These are phyloP conservation scores for Begonia masoniana DNA, from an alignment of 306 rosid genomes.

Conservation along the genomic window DNA sequence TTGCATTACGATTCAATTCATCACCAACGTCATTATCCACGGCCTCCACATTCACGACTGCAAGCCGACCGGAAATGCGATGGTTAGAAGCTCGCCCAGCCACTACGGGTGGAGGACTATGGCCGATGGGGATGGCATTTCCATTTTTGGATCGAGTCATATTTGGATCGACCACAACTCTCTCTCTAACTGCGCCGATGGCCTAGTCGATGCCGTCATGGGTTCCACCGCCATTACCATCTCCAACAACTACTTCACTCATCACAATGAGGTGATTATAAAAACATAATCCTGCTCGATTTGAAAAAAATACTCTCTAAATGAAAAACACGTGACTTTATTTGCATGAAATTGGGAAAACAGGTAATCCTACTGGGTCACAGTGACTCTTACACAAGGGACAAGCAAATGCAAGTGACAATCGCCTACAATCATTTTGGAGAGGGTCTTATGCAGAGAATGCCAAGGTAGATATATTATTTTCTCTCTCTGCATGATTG, in stretches of 20 bases:
- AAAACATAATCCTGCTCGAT: background rate
- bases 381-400: slow-evolving; percentile 72
- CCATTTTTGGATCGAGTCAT: slow-evolving; percentile 76
- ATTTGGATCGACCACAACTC: slow-evolving; percentile 93
- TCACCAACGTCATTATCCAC: slow-evolving; percentile 80
- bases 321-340: background rate
- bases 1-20: slow-evolving; percentile 74
- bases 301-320: too few relatives aligned
- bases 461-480: slow-evolving; percentile 69
- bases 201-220: slow-evolving; percentile 83
- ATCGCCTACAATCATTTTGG: slow-evolving; percentile 98
- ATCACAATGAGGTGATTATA: slow-evolving; percentile 67
- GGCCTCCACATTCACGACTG: slow-evolving; percentile 82
- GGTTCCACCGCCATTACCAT: slow-evolving; percentile 89
- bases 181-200: slow-evolving; percentile 73
- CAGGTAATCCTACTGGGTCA: slow-evolving; percentile 94
- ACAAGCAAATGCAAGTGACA: slow-evolving; percentile 95
- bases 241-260: slow-evolving; percentile 84
- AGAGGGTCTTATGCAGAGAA: slow-evolving; percentile 89
- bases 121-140: slow-evolving; percentile 85
- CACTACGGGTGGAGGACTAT: slow-evolving; percentile 93
- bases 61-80: slow-evolving; percentile 82
- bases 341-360: slow-evolving; percentile 1
- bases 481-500: background rate
- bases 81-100: slow-evolving; percentile 89